These are phyloP conservation scores for Metarhizium sp. DNA, from an alignment of 2,329 filamentous ascomycete species.

Conservation along the genomic window DNA sequence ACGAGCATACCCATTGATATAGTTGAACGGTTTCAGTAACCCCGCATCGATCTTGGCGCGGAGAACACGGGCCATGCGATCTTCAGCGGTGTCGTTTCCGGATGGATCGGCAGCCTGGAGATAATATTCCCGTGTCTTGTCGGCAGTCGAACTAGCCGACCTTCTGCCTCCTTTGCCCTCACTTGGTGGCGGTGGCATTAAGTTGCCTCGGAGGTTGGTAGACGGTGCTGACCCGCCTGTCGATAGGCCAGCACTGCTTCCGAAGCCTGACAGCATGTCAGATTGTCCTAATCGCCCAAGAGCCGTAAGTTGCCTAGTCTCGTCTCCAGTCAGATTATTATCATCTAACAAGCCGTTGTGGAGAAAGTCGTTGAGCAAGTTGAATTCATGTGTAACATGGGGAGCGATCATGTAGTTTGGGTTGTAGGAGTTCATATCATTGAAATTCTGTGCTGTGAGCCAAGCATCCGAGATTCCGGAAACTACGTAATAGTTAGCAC, in stretches of 20 bases:
- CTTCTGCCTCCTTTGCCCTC: conserved; percentile 46
- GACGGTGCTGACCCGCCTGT: conserved; percentile 13
- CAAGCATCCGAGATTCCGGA: conserved; percentile 75
- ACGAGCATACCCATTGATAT: conserved; percentile 89
- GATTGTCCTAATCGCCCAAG: conserved; percentile 32
- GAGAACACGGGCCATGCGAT: conserved; percentile 89
- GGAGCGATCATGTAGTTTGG: conserved; percentile 88
- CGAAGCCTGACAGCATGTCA: conserved; percentile 40
- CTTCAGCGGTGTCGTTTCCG: conserved; percentile 75
- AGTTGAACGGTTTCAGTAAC: conserved; percentile 93
- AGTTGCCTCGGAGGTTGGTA: conserved; percentile 17
- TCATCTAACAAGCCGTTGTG: conserved; percentile 88
- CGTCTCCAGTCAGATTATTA: conserved; percentile 59
- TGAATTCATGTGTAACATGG: conserved; percentile 94
- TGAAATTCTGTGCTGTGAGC: conserved; percentile 70
- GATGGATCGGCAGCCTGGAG: conserved; percentile 93
- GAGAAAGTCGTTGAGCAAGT: conserved; percentile 91
- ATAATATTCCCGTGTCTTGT: conserved; percentile 83
- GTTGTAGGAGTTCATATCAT: conserved; percentile 91
- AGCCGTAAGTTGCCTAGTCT: conserved; percentile 38
- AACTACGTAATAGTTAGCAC: conserved; percentile 37
- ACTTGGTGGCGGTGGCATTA: conserved; percentile 41
- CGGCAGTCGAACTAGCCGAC: conserved; percentile 57
- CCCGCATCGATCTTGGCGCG: conserved; percentile 95
- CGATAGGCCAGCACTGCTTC: conserved; percentile 27